Evolutionary conservation across 495 filamentous ascomycete species (phyloP).

Genomic region (Amphirosellinia nigrospora): DNA sequence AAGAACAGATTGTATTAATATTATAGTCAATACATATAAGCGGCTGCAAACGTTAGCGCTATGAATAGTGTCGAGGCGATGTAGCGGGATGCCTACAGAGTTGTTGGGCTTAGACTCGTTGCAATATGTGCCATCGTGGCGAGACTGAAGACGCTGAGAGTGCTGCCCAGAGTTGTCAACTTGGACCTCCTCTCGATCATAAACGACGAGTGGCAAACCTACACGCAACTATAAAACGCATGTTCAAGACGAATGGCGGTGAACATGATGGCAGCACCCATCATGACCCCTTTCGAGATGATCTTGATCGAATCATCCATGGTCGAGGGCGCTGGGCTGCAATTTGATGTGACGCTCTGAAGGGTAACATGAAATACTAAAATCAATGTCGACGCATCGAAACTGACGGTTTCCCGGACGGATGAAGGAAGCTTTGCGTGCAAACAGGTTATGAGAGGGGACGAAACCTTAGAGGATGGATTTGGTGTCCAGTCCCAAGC

Average conservation of each 20-base stretch:
- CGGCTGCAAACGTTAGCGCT: slow-evolving; percentile 6
- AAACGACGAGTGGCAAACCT: slow-evolving; percentile 24
- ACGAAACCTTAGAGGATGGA: too few relatives aligned
- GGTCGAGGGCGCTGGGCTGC: background rate
- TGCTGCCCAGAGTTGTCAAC: slow-evolving; percentile 25
- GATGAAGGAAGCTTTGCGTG: background rate
- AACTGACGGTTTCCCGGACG: background rate
- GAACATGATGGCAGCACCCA: slow-evolving; percentile 41
- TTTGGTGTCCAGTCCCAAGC: background rate
- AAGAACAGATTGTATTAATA: slow-evolving; percentile 11
- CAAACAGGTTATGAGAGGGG: background rate
- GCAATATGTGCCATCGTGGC: slow-evolving; percentile 26
- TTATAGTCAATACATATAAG: slow-evolving; percentile 12
- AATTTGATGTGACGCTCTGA: background rate
- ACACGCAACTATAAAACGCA: slow-evolving; percentile 40
- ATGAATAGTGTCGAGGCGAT: background rate
- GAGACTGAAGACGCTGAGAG: slow-evolving; percentile 37
- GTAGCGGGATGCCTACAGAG: slow-evolving; percentile 1
- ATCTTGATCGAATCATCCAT: slow-evolving; percentile 31
- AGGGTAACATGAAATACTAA: background rate
- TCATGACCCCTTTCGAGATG: slow-evolving; percentile 42
- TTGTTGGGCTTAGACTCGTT: background rate
- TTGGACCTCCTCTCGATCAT: slow-evolving; percentile 4
- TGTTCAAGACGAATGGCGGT: slow-evolving; percentile 34
- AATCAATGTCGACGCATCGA: background rate